Evolutionary conservation across 2,329 filamentous ascomycete genomes (phyloP).

Genomic region (Bipolaris victoriae): DNA sequence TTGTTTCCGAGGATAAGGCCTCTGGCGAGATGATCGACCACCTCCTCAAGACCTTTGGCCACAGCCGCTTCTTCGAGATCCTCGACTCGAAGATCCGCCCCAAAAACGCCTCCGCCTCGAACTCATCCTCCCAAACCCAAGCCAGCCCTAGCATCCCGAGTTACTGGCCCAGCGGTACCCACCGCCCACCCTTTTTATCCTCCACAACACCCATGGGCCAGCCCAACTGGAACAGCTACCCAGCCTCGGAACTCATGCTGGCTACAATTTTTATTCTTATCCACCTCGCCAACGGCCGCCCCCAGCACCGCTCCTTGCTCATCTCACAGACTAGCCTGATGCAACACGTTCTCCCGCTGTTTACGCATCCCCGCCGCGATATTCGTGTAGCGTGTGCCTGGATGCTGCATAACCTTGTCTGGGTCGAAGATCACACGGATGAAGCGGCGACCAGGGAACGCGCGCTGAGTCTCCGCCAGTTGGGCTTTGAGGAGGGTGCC

Average conservation of each 20-base stretch:
- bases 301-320: slow-evolving; percentile 71
- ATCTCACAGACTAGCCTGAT: slow-evolving; percentile 78
- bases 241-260: slow-evolving; percentile 69
- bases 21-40: slow-evolving; percentile 79
- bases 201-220: slow-evolving; percentile 48
- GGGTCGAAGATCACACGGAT: slow-evolving; percentile 76
- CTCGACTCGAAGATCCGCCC: slow-evolving; percentile 77
- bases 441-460: slow-evolving; percentile 68
- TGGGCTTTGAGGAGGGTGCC: slow-evolving; percentile 71
- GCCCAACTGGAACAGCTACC: slow-evolving; percentile 45
- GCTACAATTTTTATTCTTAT: slow-evolving; percentile 82
- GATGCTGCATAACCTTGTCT: slow-evolving; percentile 84
- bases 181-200: slow-evolving; percentile 58
- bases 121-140: slow-evolving; percentile 14
- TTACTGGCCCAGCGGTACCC: slow-evolving; percentile 66
- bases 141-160: slow-evolving; percentile 23
- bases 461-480: slow-evolving; percentile 69
- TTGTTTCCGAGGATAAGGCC: slow-evolving; percentile 70
- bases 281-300: slow-evolving; percentile 83
- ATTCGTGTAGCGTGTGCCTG: slow-evolving; percentile 82
- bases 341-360: slow-evolving; percentile 73
- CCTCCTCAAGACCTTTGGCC: slow-evolving; percentile 75
- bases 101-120: slow-evolving; percentile 24
- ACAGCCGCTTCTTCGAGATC: slow-evolving; percentile 80
- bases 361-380: slow-evolving; percentile 72